Conservation (phyloP, 257 asterid species). For the Orobanche coerulescens region DNA sequence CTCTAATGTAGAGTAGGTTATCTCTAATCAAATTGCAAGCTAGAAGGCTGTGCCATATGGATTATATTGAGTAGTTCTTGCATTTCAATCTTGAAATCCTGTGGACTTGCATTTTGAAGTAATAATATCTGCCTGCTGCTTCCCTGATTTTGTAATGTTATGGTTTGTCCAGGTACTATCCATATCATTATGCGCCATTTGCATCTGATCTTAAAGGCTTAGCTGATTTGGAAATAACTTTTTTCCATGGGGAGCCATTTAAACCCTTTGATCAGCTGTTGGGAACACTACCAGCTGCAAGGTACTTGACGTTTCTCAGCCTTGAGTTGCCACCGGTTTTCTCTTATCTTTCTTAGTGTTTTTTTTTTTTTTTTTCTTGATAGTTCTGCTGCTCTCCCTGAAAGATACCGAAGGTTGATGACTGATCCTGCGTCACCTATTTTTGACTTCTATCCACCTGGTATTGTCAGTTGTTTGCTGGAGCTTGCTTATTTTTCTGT, state of each 20-base stretch:
- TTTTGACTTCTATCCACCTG: conserved; percentile 67
- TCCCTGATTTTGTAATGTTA: conserved; percentile 8
- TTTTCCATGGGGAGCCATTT: conserved; percentile 85
- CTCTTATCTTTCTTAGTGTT: not conserved
- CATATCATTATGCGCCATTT: conserved; percentile 97
- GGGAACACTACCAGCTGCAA: conserved; percentile 96
- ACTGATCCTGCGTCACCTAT: conserved; percentile 85
- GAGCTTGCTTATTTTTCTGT: not conserved
- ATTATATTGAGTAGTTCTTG: not conserved
- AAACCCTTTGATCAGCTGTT: conserved; percentile 96
- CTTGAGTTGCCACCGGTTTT: conserved; percentile 7
- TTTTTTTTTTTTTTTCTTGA: conserved; percentile 6
- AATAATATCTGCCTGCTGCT: not conserved
- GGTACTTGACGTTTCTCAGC: conserved; percentile 36
- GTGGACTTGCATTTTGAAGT: conserved; percentile 13
- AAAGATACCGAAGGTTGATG: conserved; percentile 71
- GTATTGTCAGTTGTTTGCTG: conserved; percentile 33
- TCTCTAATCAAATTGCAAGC: conserved; percentile 12
- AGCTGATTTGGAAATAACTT: conserved; percentile 73
- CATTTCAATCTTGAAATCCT: not conserved
- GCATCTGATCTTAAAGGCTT: conserved; percentile 88
- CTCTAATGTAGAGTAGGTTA: not conserved
- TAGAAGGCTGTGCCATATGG: conserved; percentile 11
- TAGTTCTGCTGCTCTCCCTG: conserved; percentile 87
- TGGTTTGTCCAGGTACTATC: conserved; percentile 73